Conservation (phyloP, 768 basidiomycete genomes). For the Epithele typhae region DNA sequence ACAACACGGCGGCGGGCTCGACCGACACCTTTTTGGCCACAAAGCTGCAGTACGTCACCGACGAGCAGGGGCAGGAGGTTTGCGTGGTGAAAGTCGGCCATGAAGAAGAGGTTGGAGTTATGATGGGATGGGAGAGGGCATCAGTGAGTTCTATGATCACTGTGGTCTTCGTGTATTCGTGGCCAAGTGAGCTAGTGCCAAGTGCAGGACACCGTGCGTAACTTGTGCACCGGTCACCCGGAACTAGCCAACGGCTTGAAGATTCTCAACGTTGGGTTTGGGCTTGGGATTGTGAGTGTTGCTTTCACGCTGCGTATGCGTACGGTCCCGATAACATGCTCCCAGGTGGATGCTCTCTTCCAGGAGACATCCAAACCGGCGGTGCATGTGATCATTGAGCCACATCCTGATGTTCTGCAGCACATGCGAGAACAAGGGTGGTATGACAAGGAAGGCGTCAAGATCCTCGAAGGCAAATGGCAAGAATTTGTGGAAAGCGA, state of each 20-base stretch:
- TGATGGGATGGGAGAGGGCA: constrained; percentile 98
- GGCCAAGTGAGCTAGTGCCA: constrained; percentile 22
- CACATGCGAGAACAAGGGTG: constrained; percentile 77
- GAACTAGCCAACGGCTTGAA: constrained; percentile 45
- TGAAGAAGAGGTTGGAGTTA: constrained; percentile 82
- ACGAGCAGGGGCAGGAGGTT: constrained; percentile 75
- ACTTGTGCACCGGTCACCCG: constrained; percentile 53
- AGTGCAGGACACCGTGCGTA: constrained; percentile 76
- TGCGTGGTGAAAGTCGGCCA: constrained; percentile 63
- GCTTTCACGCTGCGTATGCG: no score
- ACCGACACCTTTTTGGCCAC: constrained; percentile 69
- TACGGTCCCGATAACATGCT: no score
- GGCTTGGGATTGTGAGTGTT: constrained; percentile 79
- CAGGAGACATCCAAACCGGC: constrained; percentile 60
- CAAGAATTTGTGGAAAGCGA: constrained; percentile 73
- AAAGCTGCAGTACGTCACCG: constrained; percentile 60
- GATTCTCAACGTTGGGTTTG: constrained; percentile 90
- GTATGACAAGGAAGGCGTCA: constrained; percentile 72
- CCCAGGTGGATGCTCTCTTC: constrained; percentile 80
- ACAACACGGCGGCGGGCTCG: constrained; percentile 56
- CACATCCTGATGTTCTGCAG: constrained; percentile 87
- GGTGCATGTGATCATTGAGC: constrained; percentile 88
- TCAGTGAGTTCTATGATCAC: constrained; percentile 53
- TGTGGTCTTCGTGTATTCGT: neutral
- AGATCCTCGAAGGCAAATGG: constrained; percentile 88